Evolutionary conservation across 1,284 basidiomycete genomes (phyloP), one percentile per base, ranked within the genome.

Genomic region (Leccinum brunneo-olivaceum): DNA sequence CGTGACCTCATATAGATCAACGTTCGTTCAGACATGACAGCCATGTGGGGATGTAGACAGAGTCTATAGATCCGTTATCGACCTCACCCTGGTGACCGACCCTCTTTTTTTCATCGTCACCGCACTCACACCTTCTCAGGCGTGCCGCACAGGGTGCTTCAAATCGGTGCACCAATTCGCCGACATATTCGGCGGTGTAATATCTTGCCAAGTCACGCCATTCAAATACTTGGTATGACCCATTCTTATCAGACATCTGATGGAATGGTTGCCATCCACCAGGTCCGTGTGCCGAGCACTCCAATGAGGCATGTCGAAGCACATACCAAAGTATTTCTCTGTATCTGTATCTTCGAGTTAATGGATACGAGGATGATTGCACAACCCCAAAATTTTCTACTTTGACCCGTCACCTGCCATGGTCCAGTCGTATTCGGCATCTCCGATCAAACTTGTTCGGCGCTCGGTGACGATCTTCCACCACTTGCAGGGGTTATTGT

Each of bases 1-100:
- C 53, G 51, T 52, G 53, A 53, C 19, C 35, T 11, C n/a, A 36
- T 16, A 36, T 29, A n/a, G 30, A 33, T 33, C n/a, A 33, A 33
- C 30, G n/a, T n/a, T n/a, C n/a, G n/a, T n/a, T n/a, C n/a, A n/a
- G n/a, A n/a, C n/a, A n/a, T n/a, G n/a, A n/a, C n/a, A n/a, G n/a
- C n/a, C n/a, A n/a, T n/a, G n/a, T n/a, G n/a, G n/a, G n/a, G n/a
- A n/a, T n/a, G n/a, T n/a, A n/a, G n/a, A n/a, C n/a, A n/a, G n/a
- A n/a, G n/a, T n/a, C n/a, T n/a, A n/a, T n/a, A 33, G 45, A 49
- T 50, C 36, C 29, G 24, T 30, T 27, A 8, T n/a, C 8, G 2
- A n/a, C 15, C 29, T 19, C 4, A 23, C 34, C 12, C 34, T 35
- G 34, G 14, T 34, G 34, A 16, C 16, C 15, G n/a, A 10, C 15